Evolutionary conservation across 345 rosid genomes (phyloP).

Genomic region (Turritis glabra): DNA sequence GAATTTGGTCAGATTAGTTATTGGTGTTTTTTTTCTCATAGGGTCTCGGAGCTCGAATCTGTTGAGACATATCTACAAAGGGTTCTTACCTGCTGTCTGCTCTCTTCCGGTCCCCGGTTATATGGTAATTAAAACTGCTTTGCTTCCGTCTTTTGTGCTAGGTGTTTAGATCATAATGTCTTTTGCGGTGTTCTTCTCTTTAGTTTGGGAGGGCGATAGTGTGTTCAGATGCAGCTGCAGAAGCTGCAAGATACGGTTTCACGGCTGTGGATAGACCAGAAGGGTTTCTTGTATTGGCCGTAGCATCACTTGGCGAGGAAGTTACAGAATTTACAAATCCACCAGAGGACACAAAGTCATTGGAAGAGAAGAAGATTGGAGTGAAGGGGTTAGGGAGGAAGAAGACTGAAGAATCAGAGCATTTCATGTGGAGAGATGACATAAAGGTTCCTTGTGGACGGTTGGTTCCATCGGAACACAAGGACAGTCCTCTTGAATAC

Average conservation of each 20-base stretch:
- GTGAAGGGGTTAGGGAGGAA: constrained; percentile 76
- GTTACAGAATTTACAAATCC: constrained; percentile 46
- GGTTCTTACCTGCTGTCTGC: constrained; percentile 70
- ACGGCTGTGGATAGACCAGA: constrained; percentile 74
- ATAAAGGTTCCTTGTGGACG: constrained; percentile 78
- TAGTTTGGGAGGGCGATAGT: constrained; percentile 84
- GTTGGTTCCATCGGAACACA: constrained; percentile 57
- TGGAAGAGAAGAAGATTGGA: constrained; percentile 66
- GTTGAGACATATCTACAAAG: constrained; percentile 66
- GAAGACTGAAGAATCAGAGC: constrained; percentile 72
- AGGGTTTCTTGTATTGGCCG: constrained; percentile 71
- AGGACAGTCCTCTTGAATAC: constrained; percentile 70
- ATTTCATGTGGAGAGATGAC: constrained; percentile 58
- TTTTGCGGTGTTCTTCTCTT: not conserved
- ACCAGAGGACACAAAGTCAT: constrained; percentile 59
- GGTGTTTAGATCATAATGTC: not conserved
- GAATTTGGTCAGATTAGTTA: not conserved
- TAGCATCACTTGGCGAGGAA: constrained; percentile 60
- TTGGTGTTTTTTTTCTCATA: not conserved
- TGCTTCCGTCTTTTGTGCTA: not conserved
- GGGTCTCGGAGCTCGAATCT: constrained; percentile 67
- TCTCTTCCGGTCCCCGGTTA: constrained; percentile 77
- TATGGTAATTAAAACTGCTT: constrained; percentile 47
- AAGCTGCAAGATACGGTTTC: constrained; percentile 80
- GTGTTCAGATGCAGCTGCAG: constrained; percentile 83